A percentile compares a stretch with the other conserved stretches of the same genome.
phyloP scores from a whole-genome alignment of 1,284 basidiomycete species.

The Chalciporus sp. region DNA sequence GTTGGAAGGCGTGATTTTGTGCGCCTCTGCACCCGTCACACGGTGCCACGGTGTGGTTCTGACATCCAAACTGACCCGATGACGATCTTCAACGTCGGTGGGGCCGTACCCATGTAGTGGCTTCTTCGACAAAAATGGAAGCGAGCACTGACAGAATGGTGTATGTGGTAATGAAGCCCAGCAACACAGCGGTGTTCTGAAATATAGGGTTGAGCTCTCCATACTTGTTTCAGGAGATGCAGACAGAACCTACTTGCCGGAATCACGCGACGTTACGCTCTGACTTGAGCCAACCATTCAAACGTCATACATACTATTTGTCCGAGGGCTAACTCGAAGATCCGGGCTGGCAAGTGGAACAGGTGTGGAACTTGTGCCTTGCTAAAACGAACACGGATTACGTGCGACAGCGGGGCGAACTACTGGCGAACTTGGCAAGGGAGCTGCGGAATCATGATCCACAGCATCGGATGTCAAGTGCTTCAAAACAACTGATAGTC shows the following conservation, averaged over 20 bases:
- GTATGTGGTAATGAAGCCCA: constrained; percentile 7
- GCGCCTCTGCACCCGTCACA: constrained; percentile 5
- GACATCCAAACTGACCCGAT: constrained; percentile 15
- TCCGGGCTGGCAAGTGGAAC: constrained; percentile 6
- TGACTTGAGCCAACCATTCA: background rate
- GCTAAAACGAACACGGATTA: constrained; percentile 6
- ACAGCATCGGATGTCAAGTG: constrained; percentile 16
- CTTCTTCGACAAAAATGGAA: constrained; percentile 25
- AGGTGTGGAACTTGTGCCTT: constrained; percentile 3
- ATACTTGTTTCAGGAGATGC: constrained; percentile 28
- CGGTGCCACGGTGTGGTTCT: constrained; percentile 9
- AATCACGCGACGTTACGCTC: constrained; percentile 22
- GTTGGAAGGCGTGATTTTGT: constrained; percentile 7
- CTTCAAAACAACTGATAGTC: background rate
- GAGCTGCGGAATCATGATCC: background rate
- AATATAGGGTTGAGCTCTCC: constrained; percentile 19
- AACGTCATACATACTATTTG: background rate
- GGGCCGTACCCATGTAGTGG: background rate
- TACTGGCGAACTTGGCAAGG: constrained; percentile 5
- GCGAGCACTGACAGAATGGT: constrained; percentile 6
- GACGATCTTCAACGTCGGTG: constrained; percentile 14
- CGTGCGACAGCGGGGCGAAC: constrained; percentile 21
- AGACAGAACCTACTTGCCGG: constrained; percentile 29
- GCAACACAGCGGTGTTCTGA: constrained; percentile 16
- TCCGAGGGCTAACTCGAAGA: constrained; percentile 8